Conservation (phyloP, 495 filamentous ascomycete species). For the Penicillium cosmopolitanum region DNA sequence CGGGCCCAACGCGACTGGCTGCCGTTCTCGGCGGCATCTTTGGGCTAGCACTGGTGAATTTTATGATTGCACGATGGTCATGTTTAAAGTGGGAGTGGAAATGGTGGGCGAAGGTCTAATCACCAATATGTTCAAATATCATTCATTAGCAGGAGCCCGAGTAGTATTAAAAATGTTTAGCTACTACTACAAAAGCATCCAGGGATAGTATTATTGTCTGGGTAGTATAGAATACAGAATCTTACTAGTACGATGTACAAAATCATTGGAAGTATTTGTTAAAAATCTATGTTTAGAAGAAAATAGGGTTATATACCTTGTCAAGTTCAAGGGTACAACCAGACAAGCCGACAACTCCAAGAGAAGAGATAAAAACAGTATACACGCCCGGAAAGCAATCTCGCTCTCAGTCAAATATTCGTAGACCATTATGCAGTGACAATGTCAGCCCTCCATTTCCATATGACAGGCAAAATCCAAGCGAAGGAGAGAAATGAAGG, state of each 20-base stretch:
- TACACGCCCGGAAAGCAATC: conserved; percentile 5
- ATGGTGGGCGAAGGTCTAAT: conserved; percentile 8
- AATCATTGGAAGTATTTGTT: not conserved
- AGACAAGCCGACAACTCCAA: conserved; percentile 1
- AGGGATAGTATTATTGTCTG: not conserved
- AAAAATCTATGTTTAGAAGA: conserved; percentile 21
- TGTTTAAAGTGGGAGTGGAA: conserved; percentile 15
- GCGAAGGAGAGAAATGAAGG: not conserved
- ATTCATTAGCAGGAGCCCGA: too few species aligned
- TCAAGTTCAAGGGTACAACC: not conserved
- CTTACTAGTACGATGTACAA: not conserved
- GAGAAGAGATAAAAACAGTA: conserved; percentile 1
- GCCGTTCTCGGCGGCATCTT: conserved; percentile 14
- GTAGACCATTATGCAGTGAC: conserved; percentile 18
- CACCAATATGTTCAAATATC: too few species aligned
- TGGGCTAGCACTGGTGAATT: conserved; percentile 1
- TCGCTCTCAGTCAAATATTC: conserved; percentile 16
- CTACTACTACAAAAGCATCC: too few species aligned
- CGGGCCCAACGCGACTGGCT: conserved; percentile 11
- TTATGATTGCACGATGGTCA: conserved; percentile 14
- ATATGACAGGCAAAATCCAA: not conserved
- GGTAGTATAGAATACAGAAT: not conserved
- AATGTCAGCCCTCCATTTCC: not conserved
- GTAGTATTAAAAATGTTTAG: too few species aligned
- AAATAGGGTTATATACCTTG: not conserved